These are phyloP conservation scores for Yamadazyma sp. DNA, from an alignment of 1,139 yeast species.

Conservation along the genomic window DNA sequence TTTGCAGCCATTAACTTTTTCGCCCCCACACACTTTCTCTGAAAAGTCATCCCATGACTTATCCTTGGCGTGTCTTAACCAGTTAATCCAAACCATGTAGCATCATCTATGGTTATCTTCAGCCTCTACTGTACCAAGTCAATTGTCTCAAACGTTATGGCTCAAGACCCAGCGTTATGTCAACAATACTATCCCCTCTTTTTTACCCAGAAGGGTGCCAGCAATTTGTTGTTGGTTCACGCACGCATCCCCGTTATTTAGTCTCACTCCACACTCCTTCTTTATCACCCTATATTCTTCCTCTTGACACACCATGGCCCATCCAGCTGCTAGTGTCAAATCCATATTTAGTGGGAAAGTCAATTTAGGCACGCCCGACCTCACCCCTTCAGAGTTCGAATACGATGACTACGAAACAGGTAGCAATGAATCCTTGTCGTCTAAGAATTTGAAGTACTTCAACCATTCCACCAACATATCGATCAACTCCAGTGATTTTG, in stretches of 20 bases:
- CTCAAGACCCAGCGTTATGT: too few species aligned
- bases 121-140: too few species aligned
- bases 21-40: background rate
- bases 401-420: conserved; percentile 11
- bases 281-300: background rate
- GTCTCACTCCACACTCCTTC: background rate
- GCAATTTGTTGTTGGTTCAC: too few species aligned
- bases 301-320: conserved; percentile 27
- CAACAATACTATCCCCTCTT: too few species aligned
- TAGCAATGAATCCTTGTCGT: conserved; percentile 22
- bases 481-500: conserved; percentile 20
- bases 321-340: conserved; percentile 45
- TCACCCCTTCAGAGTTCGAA: conserved; percentile 21
- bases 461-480: conserved; percentile 26
- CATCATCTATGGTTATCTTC: too few species aligned
- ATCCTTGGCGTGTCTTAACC: background rate
- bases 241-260: background rate
- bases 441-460: conserved; percentile 19
- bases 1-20: background rate
- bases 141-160: too few species aligned
- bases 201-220: too few species aligned
- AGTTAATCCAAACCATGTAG: too few species aligned
- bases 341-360: conserved; percentile 40
- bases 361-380: conserved; percentile 28
- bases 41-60: background rate